Conservation (phyloP, 345 rosid genomes). For the Eucalyptus urophylla region DNA sequence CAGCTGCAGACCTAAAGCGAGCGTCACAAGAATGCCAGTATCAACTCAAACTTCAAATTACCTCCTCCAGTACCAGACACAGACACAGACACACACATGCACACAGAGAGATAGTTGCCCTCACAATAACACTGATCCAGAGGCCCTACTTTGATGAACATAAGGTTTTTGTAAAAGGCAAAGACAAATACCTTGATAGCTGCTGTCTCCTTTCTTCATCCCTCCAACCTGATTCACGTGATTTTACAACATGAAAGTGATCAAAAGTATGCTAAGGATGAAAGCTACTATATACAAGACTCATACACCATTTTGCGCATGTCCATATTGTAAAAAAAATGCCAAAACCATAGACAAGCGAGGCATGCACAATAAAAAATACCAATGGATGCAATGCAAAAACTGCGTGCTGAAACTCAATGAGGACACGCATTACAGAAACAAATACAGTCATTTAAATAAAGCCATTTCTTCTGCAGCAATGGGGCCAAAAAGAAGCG, state of each 20-base stretch:
- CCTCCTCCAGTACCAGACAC: not conserved
- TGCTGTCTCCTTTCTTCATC: slow-evolving; percentile 7
- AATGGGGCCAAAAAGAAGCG: not conserved
- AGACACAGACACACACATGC: not conserved
- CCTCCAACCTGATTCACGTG: slow-evolving; percentile 23
- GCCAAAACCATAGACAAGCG: not conserved
- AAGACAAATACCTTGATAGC: slow-evolving; percentile 31
- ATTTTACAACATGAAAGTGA: not conserved
- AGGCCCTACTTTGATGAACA: not conserved
- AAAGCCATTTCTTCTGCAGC: not conserved
- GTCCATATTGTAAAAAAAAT: not conserved
- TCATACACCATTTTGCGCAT: not conserved
- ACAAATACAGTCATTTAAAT: not conserved
- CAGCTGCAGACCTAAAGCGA: slow-evolving; percentile 24
- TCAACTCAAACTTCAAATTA: not conserved
- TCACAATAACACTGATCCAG: not conserved
- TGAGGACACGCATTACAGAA: not conserved
- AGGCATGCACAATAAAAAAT: not conserved
- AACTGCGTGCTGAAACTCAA: not conserved
- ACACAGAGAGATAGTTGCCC: not conserved
- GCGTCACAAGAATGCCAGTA: not conserved
- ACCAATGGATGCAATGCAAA: not conserved
- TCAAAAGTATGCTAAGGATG: not conserved
- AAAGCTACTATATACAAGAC: not conserved
- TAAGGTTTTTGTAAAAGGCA: not conserved